Evolutionary conservation across 2,329 filamentous ascomycete genomes (phyloP).

Genomic region (Pseudophaeomoniella oleicola): DNA sequence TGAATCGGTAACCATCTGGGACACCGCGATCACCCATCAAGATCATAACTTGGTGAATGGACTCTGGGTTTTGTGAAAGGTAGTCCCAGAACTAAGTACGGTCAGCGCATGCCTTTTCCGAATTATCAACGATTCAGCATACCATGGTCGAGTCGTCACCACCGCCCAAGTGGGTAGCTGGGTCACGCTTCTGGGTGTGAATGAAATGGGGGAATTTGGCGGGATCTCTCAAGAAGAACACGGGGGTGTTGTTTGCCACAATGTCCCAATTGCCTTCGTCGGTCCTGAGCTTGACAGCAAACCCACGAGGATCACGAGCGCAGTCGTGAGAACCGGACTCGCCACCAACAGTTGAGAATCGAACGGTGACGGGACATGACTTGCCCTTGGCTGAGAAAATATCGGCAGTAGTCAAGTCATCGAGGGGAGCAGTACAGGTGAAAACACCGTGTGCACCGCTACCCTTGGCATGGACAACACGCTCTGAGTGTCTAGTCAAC

Average conservation of each 20-base stretch:
- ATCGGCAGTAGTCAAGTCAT: conserved; percentile 31
- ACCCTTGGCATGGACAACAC: conserved; percentile 29
- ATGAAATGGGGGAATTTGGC: conserved; percentile 48
- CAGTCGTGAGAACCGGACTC: conserved; percentile 58
- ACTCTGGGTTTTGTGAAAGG: conserved; percentile 38
- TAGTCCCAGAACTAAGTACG: conserved; percentile 21
- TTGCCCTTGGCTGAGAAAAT: conserved; percentile 48
- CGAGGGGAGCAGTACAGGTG: conserved; percentile 31
- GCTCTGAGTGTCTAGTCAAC: conserved; percentile 15
- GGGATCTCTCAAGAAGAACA: conserved; percentile 52
- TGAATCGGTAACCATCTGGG: conserved; percentile 39
- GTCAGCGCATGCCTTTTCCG: background rate
- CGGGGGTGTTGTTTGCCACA: conserved; percentile 57
- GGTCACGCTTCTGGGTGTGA: conserved; percentile 45
- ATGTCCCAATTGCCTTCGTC: conserved; percentile 62
- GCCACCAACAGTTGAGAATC: conserved; percentile 64
- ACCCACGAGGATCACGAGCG: conserved; percentile 58
- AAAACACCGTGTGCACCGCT: conserved; percentile 21
- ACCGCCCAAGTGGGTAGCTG: conserved; percentile 37
- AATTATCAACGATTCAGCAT: background rate
- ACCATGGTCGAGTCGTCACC: conserved; percentile 16
- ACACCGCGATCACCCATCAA: conserved; percentile 41
- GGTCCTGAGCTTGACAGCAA: conserved; percentile 59
- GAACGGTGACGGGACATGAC: conserved; percentile 49
- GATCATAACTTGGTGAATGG: conserved; percentile 38